Conservation (phyloP, 495 filamentous ascomycete genomes). For the Delitschia confertaspora region DNA sequence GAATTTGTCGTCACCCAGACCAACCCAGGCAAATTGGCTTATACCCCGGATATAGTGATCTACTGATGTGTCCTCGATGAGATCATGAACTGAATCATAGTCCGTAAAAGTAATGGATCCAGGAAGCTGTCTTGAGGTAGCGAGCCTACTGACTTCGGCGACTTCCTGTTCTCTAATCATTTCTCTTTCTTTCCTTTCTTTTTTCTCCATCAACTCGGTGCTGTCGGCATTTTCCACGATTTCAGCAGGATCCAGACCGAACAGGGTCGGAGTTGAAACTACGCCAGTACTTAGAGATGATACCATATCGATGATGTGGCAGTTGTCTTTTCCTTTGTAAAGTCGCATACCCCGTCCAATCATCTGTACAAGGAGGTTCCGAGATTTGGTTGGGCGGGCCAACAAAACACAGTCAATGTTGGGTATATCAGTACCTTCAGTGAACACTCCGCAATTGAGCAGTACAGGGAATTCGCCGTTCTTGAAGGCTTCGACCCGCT, state of each 20-base stretch:
- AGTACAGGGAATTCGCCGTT: constrained; percentile 74
- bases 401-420: constrained; percentile 93
- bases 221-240: constrained; percentile 54
- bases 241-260: constrained; percentile 83
- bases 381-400: constrained; percentile 79
- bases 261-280: constrained; percentile 81
- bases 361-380: constrained; percentile 93
- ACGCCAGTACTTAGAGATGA: constrained; percentile 71
- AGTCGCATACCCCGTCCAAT: constrained; percentile 88
- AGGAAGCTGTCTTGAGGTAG: neutral
- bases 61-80: constrained; percentile 70
- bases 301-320: constrained; percentile 96
- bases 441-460: constrained; percentile 92
- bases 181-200: constrained; percentile 40
- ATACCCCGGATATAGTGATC: constrained; percentile 70
- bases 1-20: constrained; percentile 54
- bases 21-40: constrained; percentile 72
- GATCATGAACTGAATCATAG: constrained; percentile 79
- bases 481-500: constrained; percentile 64
- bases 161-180: constrained; percentile 27
- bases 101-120: constrained; percentile 63
- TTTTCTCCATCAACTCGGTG: constrained; percentile 47
- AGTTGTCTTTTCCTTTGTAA: constrained; percentile 70
- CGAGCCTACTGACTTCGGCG: constrained; percentile 6
- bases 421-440: constrained; percentile 93